A percentile compares a stretch with the other conserved stretches of the same genome.
Evolutionary conservation across 2,329 filamentous ascomycete genomes (phyloP).

Genomic region (Neopestalotiopsis clavispora): DNA sequence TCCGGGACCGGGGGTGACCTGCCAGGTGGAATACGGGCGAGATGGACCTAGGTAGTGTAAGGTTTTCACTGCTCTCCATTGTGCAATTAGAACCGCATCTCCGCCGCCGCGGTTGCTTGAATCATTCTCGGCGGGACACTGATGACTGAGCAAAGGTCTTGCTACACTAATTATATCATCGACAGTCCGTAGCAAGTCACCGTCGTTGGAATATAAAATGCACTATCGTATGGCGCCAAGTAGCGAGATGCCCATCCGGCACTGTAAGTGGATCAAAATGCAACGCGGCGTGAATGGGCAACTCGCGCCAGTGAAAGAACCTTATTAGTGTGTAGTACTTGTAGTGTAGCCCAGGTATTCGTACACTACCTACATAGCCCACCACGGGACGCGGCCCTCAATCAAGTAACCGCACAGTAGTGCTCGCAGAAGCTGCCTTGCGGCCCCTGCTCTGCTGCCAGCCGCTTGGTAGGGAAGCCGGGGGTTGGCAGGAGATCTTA

Average conservation of each 20-base stretch:
- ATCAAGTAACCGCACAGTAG: neutral
- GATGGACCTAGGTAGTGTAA: neutral
- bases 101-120: neutral
- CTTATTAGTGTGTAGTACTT: no score
- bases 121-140: neutral
- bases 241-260: neutral
- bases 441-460: neutral
- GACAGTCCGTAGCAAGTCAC: neutral
- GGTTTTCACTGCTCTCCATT: neutral
- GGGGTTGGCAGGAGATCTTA: neutral
- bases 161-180: neutral
- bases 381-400: no score
- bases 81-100: neutral
- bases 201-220: constrained; percentile 1
- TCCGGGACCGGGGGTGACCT: neutral
- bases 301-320: no score
- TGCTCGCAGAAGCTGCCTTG: neutral
- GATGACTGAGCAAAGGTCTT: neutral
- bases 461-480: neutral
- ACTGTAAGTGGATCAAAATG: neutral
- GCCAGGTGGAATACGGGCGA: neutral
- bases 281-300: neutral
- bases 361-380: no score
- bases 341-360: no score
- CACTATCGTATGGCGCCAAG: neutral